Base-by-base conservation (phyloP, 306 rosid species). In the Arachis stenosperma region DNA sequence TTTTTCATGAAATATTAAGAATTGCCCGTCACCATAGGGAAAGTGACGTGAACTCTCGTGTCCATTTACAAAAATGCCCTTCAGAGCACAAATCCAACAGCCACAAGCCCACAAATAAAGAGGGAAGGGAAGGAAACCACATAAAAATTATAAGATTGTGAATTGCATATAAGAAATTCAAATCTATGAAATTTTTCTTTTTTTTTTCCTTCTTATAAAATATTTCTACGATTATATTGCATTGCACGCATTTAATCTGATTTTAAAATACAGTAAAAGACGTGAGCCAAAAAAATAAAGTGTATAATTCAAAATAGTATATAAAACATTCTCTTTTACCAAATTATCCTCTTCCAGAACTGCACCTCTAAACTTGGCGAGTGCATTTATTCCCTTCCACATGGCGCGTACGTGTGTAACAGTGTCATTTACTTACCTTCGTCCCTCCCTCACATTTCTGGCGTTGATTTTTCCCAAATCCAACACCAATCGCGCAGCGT, bases 401-500 rank as follows among this genome's bases (percentile, higher is more conserved):
- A 22, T 36, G 55, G 92, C 78, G 87, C 78, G 83, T 73, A 59
- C 5, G 64, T 64, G 77, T 58, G 44, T 7, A 27, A 0, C 70
- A 9, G 33, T 15, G 57, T 54, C 66, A 71, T 47, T 78, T 51
- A 15, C 37, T 67, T 4, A 40, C 7, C 46, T 61, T 56, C 65
- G 40, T 46, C 68, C 65, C 46, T 46, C 68, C 61, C 59, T 62
- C 76, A 27, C 17, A 80, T 55, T 56, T 14, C 62, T 43, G 48
- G 68, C n/a, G 67, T 41, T 36, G 55, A 73, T n/a, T 67, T 70
- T 73, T 48, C 57, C 80, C 55, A 54, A 55, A 11, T 33, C 43
- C 41, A 70, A 67, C 10, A 77, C 61, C 77, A 71, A 75, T 64
- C 77, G 29, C 80, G 77, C 84, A 15, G 51, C 64, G 70, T 63